Evolutionary conservation across 2,329 filamentous ascomycete genomes (phyloP).

Genomic region (Beauveria sp.): DNA sequence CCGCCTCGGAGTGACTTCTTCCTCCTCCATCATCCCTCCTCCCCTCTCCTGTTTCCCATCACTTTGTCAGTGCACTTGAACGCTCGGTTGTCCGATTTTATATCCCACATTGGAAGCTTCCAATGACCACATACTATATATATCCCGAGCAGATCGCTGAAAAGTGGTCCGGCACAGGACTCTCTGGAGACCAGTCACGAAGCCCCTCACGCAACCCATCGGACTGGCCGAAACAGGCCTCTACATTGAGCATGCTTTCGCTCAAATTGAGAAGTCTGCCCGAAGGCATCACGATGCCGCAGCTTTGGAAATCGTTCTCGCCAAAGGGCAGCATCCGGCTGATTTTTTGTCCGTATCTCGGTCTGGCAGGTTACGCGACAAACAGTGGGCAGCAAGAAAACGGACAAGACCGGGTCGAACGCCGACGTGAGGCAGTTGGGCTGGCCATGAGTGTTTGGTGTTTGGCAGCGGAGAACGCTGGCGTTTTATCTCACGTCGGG

Average conservation of each 20-base stretch:
- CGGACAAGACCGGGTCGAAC: not conserved
- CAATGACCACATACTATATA: not conserved
- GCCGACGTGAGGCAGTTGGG: not conserved
- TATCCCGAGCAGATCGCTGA: not conserved
- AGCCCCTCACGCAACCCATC: conserved; percentile 1
- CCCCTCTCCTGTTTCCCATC: not conserved
- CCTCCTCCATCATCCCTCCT: not conserved
- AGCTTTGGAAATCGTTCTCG: conserved; percentile 46
- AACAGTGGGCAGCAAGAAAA: not conserved
- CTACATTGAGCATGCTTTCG: not conserved
- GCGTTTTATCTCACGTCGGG: not conserved
- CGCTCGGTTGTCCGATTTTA: not conserved
- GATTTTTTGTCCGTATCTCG: conserved; percentile 29
- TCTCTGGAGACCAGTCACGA: not conserved
- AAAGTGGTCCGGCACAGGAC: conserved; percentile 1
- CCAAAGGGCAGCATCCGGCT: conserved; percentile 43
- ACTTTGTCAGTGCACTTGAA: not conserved
- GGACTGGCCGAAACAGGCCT: not conserved
- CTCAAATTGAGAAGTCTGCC: conserved; percentile 29
- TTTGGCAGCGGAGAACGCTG: not conserved
- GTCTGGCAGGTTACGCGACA: not conserved
- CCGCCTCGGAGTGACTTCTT: not conserved
- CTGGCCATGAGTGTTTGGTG: not conserved
- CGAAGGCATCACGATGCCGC: conserved; percentile 26
- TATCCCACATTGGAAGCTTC: not conserved